Percentiles rank a stretch among this genome's conserved stretches.
Conservation (phyloP, 306 rosid genomes). For the Spatholobus suberectus region DNA sequence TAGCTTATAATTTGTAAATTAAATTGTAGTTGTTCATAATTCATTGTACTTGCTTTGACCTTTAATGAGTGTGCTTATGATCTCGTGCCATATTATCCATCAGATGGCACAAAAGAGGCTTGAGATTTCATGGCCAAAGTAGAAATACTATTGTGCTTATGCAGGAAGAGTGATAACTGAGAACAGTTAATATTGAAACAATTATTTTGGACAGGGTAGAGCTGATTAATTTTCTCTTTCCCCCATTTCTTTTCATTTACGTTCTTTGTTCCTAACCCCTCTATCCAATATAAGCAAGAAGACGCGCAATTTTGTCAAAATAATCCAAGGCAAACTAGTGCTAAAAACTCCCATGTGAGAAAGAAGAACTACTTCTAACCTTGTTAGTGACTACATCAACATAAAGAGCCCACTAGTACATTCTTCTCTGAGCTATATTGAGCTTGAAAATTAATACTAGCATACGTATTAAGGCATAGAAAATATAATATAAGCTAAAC, state of each 20-base stretch:
- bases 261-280: too few relatives aligned
- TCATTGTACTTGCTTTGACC: not conserved
- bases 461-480: too few relatives aligned
- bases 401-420: too few relatives aligned
- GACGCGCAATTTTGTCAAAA: too few relatives aligned
- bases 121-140: not conserved
- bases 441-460: too few relatives aligned
- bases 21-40: conserved; percentile 26
- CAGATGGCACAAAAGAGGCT: not conserved
- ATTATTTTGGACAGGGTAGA: not conserved
- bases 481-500: not conserved
- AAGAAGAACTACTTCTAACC: too few relatives aligned
- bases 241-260: not conserved
- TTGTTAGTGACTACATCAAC: too few relatives aligned
- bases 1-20: conserved; percentile 40
- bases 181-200: not conserved
- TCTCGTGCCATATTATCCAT: not conserved
- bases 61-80: not conserved
- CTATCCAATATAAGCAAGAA: too few relatives aligned
- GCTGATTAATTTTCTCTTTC: not conserved
- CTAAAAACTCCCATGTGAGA: too few relatives aligned
- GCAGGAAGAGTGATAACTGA: not conserved
- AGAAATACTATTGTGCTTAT: not conserved
- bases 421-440: too few relatives aligned
- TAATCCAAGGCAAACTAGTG: too few relatives aligned